Evolutionary conservation across 2,329 filamentous ascomycete species (phyloP), one percentile per base, ranked within the genome.

Genomic region (Aspergillus ruber): DNA sequence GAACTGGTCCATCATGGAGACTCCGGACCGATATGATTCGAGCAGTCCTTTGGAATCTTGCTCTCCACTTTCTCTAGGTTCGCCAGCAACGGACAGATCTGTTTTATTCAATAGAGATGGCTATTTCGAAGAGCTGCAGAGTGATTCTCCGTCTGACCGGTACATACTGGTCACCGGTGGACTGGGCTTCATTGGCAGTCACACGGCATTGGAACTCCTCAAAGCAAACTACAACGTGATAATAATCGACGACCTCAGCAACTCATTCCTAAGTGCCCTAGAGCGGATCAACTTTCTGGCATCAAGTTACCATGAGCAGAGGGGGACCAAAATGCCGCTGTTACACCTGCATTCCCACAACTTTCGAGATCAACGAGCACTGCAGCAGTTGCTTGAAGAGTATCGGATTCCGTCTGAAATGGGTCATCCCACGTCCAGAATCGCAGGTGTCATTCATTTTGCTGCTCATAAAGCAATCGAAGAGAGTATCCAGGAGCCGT

Each of bases 371-470:
- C 71, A 66, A 27, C 59, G 62, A 17, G 57, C 67, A 33, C 71
- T 79, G 58, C 63, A 63, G 42, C 54, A 62, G 8, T 58, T 78
- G 20, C 64, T 78, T 41, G 60, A 72, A 15, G 66, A 67, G 46
- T 75, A 77, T 55, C 63, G 56, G 32, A 43, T 62, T 51, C 45
- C 59, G 35, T 60, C 63, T 39, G 48, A 62, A 46, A 65, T 65
- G 64, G 58, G 61, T 20, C 53, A 60, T 12, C 61, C 69, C 15
- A 63, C 64, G 45, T 81, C 79, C 2, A 73, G 68, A 25, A 82
- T 85, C 51, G 68, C 70, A 0, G 82, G 81, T 1, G 81, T 85
- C n/a, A 84, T 86, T 48, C 83, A 86, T 58, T 85, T 85, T 54
- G 83, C 83, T 12, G 83, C 83, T 1, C 79, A 80, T 70, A 85